A percentile compares a stretch with the other conserved stretches of the same genome.
These are phyloP conservation scores for Phlyctochytrium planicorne DNA, from an alignment of 192 early-diverging fungal species.

Conservation along the genomic window DNA sequence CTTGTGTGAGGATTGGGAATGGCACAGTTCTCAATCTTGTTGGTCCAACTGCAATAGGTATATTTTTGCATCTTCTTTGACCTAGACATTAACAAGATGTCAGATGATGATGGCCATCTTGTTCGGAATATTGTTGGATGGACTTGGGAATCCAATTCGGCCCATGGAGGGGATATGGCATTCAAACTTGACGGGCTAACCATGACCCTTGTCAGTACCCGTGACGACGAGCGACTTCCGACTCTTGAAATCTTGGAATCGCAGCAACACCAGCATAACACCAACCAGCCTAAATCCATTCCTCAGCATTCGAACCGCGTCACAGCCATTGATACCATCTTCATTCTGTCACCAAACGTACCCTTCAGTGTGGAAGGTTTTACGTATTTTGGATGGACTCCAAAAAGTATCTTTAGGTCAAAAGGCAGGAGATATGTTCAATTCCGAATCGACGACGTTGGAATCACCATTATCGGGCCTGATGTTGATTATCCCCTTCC, in stretches of 20 bases:
- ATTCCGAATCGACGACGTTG: background rate
- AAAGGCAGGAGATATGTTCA: background rate
- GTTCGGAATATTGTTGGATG: background rate
- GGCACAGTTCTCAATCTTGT: background rate
- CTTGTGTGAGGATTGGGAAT: background rate
- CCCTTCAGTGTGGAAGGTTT: background rate
- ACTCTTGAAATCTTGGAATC: background rate
- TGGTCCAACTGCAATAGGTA: background rate
- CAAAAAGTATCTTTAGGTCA: background rate
- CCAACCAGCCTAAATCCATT: background rate
- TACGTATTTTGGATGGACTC: background rate
- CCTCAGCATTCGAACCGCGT: background rate
- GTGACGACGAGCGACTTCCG: background rate
- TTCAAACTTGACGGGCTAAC: background rate
- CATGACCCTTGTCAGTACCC: background rate
- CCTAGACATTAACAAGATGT: background rate
- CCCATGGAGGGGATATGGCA: background rate
- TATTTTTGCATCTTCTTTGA: background rate
- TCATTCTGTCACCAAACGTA: background rate
- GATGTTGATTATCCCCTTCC: background rate
- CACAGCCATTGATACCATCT: background rate
- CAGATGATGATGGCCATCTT: background rate
- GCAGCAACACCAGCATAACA: background rate
- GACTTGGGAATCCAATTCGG: background rate
- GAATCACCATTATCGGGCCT: background rate